Conservation (phyloP, 2,329 filamentous ascomycete genomes). For the Iodosphaeria phyllophila region DNA sequence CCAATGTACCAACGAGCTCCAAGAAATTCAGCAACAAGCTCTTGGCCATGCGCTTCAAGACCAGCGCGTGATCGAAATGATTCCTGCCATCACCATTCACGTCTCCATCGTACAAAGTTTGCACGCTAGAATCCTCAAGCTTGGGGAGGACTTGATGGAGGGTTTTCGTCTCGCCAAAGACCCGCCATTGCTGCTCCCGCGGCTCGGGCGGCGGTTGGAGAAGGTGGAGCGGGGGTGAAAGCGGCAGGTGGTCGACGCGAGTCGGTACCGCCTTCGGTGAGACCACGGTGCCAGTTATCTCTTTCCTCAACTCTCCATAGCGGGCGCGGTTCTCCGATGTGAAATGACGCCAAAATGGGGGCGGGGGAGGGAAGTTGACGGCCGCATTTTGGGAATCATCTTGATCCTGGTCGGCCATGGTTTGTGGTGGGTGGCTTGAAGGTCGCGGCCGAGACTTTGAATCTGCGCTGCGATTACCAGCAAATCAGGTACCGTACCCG, state of each 20-base stretch:
- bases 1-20: constrained; percentile 58
- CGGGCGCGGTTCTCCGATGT: constrained; percentile 54
- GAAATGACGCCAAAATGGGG: constrained; percentile 80
- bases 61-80: constrained; percentile 42
- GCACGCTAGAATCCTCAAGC: constrained; percentile 46
- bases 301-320: constrained; percentile 22
- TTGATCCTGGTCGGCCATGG: background rate
- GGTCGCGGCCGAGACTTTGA: no score
- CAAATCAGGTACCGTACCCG: no score
- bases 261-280: constrained; percentile 5
- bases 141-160: constrained; percentile 43
- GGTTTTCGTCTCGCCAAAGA: constrained; percentile 55
- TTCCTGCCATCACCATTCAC: constrained; percentile 28
- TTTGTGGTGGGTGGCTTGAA: no score
- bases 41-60: constrained; percentile 64
- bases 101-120: constrained; percentile 33
- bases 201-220: constrained; percentile 71
- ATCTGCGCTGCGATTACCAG: no score
- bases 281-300: constrained; percentile 9
- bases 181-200: constrained; percentile 46
- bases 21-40: constrained; percentile 78
- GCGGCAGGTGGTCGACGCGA: constrained; percentile 33
- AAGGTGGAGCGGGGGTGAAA: constrained; percentile 52
- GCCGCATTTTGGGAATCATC: constrained; percentile 9
- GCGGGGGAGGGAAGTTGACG: constrained; percentile 64